Conservation (phyloP, 2,329 filamentous ascomycete species). For the Aaosphaeria pasadenensis region DNA sequence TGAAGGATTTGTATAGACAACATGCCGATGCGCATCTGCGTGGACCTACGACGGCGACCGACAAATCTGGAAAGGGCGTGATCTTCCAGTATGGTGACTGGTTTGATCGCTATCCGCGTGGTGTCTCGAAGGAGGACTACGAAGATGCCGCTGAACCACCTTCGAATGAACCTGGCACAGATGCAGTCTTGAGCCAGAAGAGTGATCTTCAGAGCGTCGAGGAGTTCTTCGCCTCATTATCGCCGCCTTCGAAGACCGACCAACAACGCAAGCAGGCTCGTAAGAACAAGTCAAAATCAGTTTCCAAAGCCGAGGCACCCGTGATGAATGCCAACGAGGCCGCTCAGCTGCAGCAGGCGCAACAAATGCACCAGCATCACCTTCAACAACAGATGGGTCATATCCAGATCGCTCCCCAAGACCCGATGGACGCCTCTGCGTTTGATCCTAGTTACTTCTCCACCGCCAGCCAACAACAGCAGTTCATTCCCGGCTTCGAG, state of each 20-base stretch:
- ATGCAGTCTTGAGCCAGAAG: slow-evolving; percentile 85
- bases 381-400: slow-evolving; percentile 28
- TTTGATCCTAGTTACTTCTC: slow-evolving; percentile 31
- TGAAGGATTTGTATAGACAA: slow-evolving; percentile 82
- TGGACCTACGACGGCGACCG: slow-evolving; percentile 49
- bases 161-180: slow-evolving; percentile 76
- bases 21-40: slow-evolving; percentile 78
- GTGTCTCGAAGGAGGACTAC: slow-evolving; percentile 80
- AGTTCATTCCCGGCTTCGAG: slow-evolving; percentile 47
- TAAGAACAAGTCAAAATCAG: slow-evolving; percentile 37
- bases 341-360: slow-evolving; percentile 16
- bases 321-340: slow-evolving; percentile 22
- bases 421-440: slow-evolving; percentile 21
- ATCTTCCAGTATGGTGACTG: slow-evolving; percentile 97
- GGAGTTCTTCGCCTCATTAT: slow-evolving; percentile 84
- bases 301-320: slow-evolving; percentile 26
- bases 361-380: slow-evolving; percentile 21
- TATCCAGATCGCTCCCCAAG: slow-evolving; percentile 28
- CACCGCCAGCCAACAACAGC: slow-evolving; percentile 20
- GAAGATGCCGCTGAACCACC: slow-evolving; percentile 67
- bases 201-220: slow-evolving; percentile 90
- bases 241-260: slow-evolving; percentile 54
- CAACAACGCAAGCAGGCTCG: slow-evolving; percentile 52
- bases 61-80: slow-evolving; percentile 39
- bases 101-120: slow-evolving; percentile 93